phyloP scores from a whole-genome alignment of 1,284 basidiomycete genomes.

The Microbotryomycetes sp. region DNA sequence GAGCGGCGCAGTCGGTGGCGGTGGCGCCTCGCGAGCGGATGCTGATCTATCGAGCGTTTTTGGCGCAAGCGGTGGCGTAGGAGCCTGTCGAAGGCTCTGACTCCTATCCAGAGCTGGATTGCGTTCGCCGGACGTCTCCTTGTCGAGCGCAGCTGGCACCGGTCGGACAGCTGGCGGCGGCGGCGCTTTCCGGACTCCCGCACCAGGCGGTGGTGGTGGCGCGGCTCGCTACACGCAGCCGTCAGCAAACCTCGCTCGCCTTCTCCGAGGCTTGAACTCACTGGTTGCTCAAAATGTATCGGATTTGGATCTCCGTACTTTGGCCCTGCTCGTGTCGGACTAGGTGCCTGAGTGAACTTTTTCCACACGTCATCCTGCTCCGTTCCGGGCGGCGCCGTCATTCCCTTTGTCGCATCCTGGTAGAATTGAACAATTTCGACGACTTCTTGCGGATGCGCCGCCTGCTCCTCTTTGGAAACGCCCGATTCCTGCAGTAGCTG shows the following conservation, averaged over 20 bases:
- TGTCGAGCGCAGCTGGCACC: neutral
- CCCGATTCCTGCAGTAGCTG: constrained; percentile 92
- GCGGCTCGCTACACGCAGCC: constrained; percentile 13
- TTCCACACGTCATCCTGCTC: constrained; percentile 61
- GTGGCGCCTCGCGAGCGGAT: constrained; percentile 32
- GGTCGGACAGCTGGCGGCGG: constrained; percentile 10
- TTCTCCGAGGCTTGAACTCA: neutral
- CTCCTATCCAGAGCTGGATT: constrained; percentile 22
- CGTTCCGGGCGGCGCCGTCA: constrained; percentile 28
- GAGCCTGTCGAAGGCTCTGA: constrained; percentile 35
- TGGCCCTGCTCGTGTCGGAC: constrained; percentile 2
- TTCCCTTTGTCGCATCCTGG: constrained; percentile 50
- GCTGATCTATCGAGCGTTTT: constrained; percentile 61
- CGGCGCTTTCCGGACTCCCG: constrained; percentile 24
- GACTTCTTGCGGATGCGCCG: constrained; percentile 95
- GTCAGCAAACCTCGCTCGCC: neutral
- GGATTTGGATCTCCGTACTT: constrained; percentile 4
- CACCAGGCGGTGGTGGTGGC: constrained; percentile 20
- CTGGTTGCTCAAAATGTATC: constrained; percentile 25
- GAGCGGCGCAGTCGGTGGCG: constrained; percentile 27
- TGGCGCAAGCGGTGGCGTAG: constrained; percentile 21
- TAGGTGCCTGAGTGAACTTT: constrained; percentile 50
- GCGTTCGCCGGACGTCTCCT: constrained; percentile 4
- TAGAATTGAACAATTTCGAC: constrained; percentile 99
- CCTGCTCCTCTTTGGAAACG: constrained; percentile 89